Evolutionary conservation across 2,329 filamentous ascomycete species (phyloP), one percentile per base, ranked within the genome.

Genomic region (Calonectria naviculata): DNA sequence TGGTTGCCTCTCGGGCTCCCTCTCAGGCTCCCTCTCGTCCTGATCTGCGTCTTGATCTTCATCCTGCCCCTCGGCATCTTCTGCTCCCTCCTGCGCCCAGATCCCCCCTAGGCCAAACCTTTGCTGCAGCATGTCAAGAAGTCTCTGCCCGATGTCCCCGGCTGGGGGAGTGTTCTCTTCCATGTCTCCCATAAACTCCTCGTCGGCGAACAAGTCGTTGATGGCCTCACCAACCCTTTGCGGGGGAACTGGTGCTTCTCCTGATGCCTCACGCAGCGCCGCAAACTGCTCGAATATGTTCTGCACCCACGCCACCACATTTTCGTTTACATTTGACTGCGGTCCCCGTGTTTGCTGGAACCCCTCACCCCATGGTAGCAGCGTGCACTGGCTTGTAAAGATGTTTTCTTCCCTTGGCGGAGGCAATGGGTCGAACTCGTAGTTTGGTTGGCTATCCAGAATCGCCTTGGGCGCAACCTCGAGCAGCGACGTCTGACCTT

Each of bases 391-490:
- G 13, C 79, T 74, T 8, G 76, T 70, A n/a, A 78, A 78, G 26
- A 78, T 76, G 47, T 91, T 91, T 10, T 87, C 83, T 19, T 84
- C 83, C 42, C 89, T 84, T 0, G 88, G 82, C 2, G 95, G 95
- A 24, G 95, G 94, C 17, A 98, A 84, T 1, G 95, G 95, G 79
- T 98, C 95, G 26, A 94, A 97, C 21, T 94, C 90, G 73, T 93
- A 91, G 76, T 91, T 95, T 3, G 92, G 91, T 56, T 91, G 86
- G 38, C 87, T 85, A 21, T 89, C 86, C 13, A 95, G 91, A 76
- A 94, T 88, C 10, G 85, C 83, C 1, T 87, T 86, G 1, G 95
- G 94, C 8, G 97, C 87, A 44, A 93, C 85, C 0, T 90, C 88
- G 76, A 96, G 93, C 26, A 97, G 87, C 1, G 87, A 84, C 1